Evolutionary conservation across 2,329 filamentous ascomycete genomes (phyloP).

Genomic region (Colletotrichum nymphaeae): DNA sequence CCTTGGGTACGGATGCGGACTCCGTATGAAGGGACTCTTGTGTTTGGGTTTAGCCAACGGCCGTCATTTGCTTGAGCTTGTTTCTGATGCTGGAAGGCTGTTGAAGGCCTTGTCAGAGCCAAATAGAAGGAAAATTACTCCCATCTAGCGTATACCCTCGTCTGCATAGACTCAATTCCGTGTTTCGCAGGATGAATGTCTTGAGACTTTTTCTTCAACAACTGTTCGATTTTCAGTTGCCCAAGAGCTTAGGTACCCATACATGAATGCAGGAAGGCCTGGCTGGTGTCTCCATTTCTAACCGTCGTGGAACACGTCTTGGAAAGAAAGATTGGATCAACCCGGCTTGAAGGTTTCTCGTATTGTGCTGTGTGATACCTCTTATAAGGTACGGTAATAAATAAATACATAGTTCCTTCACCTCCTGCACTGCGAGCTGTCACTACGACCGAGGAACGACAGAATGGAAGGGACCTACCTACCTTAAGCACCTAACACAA

Average conservation of each 20-base stretch:
- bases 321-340: background rate
- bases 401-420: background rate
- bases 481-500: background rate
- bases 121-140: background rate
- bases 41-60: background rate
- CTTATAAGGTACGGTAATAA: too few relatives aligned
- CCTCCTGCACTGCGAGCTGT: slow-evolving; percentile 10
- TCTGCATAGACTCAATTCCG: background rate
- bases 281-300: background rate
- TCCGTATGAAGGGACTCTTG: background rate
- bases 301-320: background rate
- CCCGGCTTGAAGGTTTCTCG: background rate
- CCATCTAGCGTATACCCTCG: background rate
- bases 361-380: background rate
- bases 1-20: background rate
- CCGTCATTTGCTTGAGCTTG: background rate
- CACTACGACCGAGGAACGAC: background rate
- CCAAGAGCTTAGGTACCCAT: background rate
- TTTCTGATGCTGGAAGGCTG: background rate
- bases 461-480: background rate
- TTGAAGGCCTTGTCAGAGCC: background rate
- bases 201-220: background rate
- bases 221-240: background rate
- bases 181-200: background rate
- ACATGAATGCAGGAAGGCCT: slow-evolving; percentile 4